Evolutionary conservation across 2,329 filamentous ascomycete species (phyloP), one percentile per base, ranked within the genome.

Genomic region (Neopestalotiopsis clavispora): DNA sequence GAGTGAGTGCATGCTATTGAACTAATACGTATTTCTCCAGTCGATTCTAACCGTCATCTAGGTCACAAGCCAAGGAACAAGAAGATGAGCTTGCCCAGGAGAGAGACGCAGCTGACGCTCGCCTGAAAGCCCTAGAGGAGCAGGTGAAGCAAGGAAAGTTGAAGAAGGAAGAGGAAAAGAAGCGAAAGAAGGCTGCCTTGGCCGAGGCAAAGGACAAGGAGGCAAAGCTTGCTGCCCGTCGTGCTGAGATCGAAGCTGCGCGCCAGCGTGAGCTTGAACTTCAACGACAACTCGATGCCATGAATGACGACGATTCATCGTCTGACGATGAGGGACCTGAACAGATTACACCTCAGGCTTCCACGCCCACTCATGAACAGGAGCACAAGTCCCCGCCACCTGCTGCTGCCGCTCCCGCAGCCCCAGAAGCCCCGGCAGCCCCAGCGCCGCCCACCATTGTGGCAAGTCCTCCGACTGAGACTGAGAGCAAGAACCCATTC

Each of bases 161-260:
- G 66, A 95, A 94, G 85, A 98, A 97, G 81, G 93, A 97, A 74
- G 96, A 99, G 80, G 96, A 98, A 83, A 98, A 97, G 85, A 93
- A 91, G 71, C 92, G 89, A 75, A 96, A 94, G 84, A 95, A 97
- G 83, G 95, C 94, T 28, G 94, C 94, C 10, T 86, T 93, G 76
- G 92, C 92, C 64, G 94, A 96, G 74, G 90, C 94, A 7, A 95
- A 94, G 80, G 94, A 97, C 75, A 95, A 97, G 78, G 95, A 98
- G 79, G 86, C 90, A 66, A 92, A 92, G 78, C 85, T 98, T 72
- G 93, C 93, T 30, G 92, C 93, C 45, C 93, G 96, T 75, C 91
- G 94, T 74, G 95, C 94, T 1, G 95, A 99, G 80, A 92, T 98
- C 68, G 96, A 98, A 80, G 94, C 93, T 40, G 94, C 95, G 6